Conservation (phyloP, 768 basidiomycete genomes). For the Auriculariales sp. region DNA sequence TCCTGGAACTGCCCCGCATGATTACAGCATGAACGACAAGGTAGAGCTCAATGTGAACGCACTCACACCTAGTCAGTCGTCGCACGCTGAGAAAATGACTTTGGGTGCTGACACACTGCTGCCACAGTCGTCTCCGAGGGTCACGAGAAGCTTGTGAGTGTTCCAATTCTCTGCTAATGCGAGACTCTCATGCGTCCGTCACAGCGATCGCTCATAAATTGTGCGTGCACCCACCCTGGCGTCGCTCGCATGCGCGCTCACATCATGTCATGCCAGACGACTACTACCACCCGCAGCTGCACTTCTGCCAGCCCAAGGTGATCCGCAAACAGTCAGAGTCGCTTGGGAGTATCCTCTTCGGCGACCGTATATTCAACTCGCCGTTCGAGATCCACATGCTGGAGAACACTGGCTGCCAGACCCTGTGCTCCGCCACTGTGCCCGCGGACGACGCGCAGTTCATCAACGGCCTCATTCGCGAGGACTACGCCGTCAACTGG, state of each 20-base stretch:
- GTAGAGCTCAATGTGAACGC: constrained; percentile 74
- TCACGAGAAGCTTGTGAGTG: constrained; percentile 16
- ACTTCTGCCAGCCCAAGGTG: constrained; percentile 75
- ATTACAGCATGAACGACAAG: constrained; percentile 57
- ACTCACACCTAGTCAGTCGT: constrained; percentile 67
- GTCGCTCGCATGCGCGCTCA: constrained; percentile 2
- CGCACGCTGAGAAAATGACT: no score
- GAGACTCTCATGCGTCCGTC: neutral
- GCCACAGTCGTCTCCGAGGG: neutral
- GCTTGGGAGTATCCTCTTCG: constrained; percentile 88
- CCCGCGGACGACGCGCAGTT: constrained; percentile 66
- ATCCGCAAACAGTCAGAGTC: constrained; percentile 68
- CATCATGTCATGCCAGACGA: constrained; percentile 43
- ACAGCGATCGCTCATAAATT: constrained; percentile 3
- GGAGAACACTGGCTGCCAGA: constrained; percentile 56
- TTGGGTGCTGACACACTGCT: neutral
- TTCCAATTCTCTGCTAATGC: neutral
- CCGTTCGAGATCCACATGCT: constrained; percentile 86
- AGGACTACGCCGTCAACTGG: constrained; percentile 91
- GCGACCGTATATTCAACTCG: constrained; percentile 86
- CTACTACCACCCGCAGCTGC: constrained; percentile 78
- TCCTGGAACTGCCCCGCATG: constrained; percentile 72
- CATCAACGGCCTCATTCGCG: constrained; percentile 80
- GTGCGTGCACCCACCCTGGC: constrained; percentile 2
- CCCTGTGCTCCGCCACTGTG: constrained; percentile 51